Evolutionary conservation across 208 protist genomes (phyloP).

Genomic region (Crithidia thermophila): DNA sequence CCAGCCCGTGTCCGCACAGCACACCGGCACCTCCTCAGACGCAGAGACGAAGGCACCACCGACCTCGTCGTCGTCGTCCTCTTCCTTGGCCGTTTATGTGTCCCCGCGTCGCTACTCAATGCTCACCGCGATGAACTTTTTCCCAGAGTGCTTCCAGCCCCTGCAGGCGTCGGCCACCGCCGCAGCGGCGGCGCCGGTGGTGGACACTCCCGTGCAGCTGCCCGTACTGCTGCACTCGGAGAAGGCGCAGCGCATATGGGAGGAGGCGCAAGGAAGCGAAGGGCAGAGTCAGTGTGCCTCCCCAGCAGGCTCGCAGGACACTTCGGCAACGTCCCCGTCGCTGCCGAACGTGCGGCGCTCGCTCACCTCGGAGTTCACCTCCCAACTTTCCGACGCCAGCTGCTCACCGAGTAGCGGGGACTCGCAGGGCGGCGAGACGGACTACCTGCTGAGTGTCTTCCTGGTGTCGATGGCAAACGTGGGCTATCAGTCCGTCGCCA

Average conservation of each 20-base stretch:
- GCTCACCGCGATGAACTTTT: constrained; percentile 35
- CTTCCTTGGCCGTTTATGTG: constrained; percentile 33
- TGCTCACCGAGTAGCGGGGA: not conserved
- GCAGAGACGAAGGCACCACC: not conserved
- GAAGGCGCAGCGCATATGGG: constrained; percentile 3
- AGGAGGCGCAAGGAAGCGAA: constrained; percentile 10
- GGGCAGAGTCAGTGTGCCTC: too few species aligned
- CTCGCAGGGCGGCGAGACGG: not conserved
- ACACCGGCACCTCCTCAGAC: not conserved
- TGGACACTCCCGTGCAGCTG: constrained; percentile 20
- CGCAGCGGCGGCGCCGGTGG: constrained; percentile 1
- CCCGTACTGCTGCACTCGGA: constrained; percentile 8
- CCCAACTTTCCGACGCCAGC: not conserved
- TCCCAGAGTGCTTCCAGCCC: constrained; percentile 20
- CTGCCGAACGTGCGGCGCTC: not conserved
- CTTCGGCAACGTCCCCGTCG: not conserved
- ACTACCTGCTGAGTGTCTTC: constrained; percentile 29
- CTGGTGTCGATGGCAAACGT: constrained; percentile 27
- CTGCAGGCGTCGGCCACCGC: not conserved
- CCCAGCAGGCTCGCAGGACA: too few species aligned
- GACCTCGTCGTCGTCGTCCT: not conserved
- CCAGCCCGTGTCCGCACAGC: not conserved
- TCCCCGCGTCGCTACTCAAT: constrained; percentile 29
- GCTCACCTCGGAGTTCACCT: constrained; percentile 7
- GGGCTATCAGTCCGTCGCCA: constrained; percentile 15